Evolutionary conservation across 228 moss, liverwort and hornwort species (phyloP).

Genomic region (Sphagnum fallax): DNA sequence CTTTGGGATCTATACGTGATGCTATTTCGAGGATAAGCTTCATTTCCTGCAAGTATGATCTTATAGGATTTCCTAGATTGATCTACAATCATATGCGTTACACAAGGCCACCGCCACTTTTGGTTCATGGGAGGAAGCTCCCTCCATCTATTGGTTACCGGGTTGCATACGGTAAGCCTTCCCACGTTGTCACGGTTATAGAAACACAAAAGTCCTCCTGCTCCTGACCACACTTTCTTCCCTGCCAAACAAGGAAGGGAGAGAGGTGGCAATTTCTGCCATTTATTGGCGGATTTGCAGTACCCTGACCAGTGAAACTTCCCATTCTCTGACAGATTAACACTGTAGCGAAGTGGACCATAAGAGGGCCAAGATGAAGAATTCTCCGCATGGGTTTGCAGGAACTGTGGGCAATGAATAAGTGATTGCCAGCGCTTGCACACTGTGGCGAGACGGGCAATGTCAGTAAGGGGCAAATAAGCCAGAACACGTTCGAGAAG

Average conservation of each 20-base stretch:
- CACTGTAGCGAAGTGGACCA: not conserved
- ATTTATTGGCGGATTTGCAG: not conserved
- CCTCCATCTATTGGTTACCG: not conserved
- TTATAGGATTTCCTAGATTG: not conserved
- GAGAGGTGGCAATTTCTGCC: not conserved
- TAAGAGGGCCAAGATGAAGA: not conserved
- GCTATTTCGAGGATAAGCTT: not conserved
- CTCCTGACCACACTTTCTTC: not conserved
- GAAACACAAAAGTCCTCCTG: not conserved
- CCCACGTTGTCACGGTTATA: not conserved
- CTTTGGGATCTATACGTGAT: conserved; percentile 16
- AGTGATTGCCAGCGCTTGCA: conserved; percentile 20
- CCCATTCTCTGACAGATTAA: not conserved
- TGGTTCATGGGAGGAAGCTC: not conserved
- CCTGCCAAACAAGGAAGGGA: not conserved
- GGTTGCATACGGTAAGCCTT: not conserved
- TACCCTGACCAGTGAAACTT: conserved; percentile 7
- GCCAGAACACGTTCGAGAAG: conserved; percentile 23
- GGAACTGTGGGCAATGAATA: conserved; percentile 4
- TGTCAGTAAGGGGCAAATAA: conserved; percentile 17
- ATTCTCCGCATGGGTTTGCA: not conserved
- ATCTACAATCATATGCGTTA: not conserved
- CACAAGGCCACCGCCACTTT: not conserved
- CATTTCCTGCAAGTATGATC: not conserved
- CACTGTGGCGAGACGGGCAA: conserved; percentile 12